A percentile compares a stretch with the other conserved stretches of the same genome.
These are phyloP conservation scores for Bathelium albidoporum DNA, from an alignment of 495 filamentous ascomycete species.

Conservation along the genomic window DNA sequence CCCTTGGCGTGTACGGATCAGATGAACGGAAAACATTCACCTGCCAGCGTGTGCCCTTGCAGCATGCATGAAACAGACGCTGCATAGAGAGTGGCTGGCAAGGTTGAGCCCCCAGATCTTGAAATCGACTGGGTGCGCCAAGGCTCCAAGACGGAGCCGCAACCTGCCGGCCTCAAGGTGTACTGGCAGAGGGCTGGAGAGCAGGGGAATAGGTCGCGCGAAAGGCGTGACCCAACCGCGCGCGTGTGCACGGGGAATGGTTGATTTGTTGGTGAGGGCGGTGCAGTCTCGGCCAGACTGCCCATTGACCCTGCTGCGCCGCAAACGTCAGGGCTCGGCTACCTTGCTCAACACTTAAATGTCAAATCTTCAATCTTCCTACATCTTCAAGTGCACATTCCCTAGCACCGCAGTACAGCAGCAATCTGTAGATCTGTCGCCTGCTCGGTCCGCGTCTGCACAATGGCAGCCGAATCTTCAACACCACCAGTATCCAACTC, in stretches of 20 bases:
- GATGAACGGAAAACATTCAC: neutral
- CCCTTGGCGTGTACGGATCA: neutral
- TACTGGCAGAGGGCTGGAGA: neutral
- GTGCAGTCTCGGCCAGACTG: neutral
- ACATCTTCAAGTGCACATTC: neutral
- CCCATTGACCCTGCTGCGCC: slow-evolving; percentile 1
- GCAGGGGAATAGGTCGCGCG: neutral
- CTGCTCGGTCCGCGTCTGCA: neutral
- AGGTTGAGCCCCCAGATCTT: neutral
- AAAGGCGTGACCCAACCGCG: neutral
- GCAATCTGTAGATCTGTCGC: neutral
- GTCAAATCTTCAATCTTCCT: neutral
- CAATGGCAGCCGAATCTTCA: slow-evolving; percentile 1
- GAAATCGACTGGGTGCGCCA: no score
- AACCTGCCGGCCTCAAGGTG: neutral
- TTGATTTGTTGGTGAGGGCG: neutral
- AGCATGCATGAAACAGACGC: neutral
- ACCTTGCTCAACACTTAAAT: neutral
- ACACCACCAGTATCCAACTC: slow-evolving; percentile 11
- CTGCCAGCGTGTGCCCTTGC: neutral
- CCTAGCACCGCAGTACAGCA: neutral
- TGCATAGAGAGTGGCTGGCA: neutral
- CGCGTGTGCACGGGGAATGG: neutral
- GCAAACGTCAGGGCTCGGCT: neutral
- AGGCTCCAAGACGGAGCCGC: slow-evolving; percentile 1